phyloP scores from a whole-genome alignment of 2,329 filamentous ascomycete genomes.

The Stylonectria norvegica region DNA sequence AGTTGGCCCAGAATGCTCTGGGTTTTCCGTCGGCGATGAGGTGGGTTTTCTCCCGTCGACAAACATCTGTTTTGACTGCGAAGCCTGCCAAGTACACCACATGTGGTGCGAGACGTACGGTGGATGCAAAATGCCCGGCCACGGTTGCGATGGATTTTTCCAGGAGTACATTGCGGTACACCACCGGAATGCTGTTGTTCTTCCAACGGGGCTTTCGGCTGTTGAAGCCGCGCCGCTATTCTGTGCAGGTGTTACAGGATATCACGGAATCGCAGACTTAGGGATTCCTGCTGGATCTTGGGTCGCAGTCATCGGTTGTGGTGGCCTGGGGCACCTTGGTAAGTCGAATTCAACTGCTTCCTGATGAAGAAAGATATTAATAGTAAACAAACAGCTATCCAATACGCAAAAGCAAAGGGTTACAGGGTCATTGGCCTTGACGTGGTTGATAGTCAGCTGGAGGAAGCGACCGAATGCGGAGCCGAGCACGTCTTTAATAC shows the following conservation, averaged over 20 bases:
- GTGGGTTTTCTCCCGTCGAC: slow-evolving; percentile 6
- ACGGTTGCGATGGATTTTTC: slow-evolving; percentile 21
- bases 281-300: slow-evolving; percentile 16
- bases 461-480: slow-evolving; percentile 8
- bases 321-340: slow-evolving; percentile 24
- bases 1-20: slow-evolving; percentile 43
- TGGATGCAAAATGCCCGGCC: slow-evolving; percentile 21
- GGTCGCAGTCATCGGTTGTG: slow-evolving; percentile 22
- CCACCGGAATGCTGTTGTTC: slow-evolving; percentile 22
- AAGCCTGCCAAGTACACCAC: slow-evolving; percentile 4
- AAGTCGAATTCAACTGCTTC: slow-evolving; percentile 4
- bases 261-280: slow-evolving; percentile 13
- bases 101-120: slow-evolving; percentile 18
- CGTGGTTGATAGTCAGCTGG: slow-evolving; percentile 15
- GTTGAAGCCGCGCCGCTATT: slow-evolving; percentile 22
- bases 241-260: slow-evolving; percentile 21
- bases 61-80: slow-evolving; percentile 6
- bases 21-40: slow-evolving; percentile 4
- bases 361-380: too few species aligned
- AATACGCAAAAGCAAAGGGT: slow-evolving; percentile 20
- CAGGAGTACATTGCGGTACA: slow-evolving; percentile 21
- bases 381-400: slow-evolving; percentile 2
- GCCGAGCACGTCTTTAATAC: slow-evolving; percentile 13
- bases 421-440: slow-evolving; percentile 19
- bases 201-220: slow-evolving; percentile 18